Evolutionary conservation across 2,329 filamentous ascomycete species (phyloP).

Genomic region (Nannizzia gypsea): DNA sequence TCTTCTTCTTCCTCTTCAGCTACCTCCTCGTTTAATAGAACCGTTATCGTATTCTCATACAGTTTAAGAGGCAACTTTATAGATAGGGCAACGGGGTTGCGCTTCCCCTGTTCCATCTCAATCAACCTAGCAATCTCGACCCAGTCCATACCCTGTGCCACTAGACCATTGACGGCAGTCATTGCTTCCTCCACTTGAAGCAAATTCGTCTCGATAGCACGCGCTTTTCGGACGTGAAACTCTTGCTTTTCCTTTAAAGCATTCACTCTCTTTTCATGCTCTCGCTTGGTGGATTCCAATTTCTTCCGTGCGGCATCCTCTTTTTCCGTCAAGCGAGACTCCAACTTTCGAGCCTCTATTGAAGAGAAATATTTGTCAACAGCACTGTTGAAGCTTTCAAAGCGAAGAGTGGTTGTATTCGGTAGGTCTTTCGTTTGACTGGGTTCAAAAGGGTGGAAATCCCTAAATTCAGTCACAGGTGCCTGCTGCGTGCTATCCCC

Average conservation of each 20-base stretch:
- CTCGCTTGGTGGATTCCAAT: conserved; percentile 68
- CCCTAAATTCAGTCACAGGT: conserved; percentile 52
- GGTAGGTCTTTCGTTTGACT: conserved; percentile 62
- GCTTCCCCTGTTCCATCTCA: conserved; percentile 67
- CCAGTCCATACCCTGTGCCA: conserved; percentile 96
- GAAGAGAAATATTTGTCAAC: conserved; percentile 97
- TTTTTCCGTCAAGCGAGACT: conserved; percentile 68
- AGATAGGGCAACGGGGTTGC: conserved; percentile 74
- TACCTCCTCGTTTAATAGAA: conserved; percentile 62
- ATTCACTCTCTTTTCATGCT: conserved; percentile 75
- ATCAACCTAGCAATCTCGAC: conserved; percentile 78
- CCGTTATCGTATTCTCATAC: conserved; percentile 75
- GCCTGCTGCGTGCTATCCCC: conserved; percentile 5
- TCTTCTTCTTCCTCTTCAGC: conserved; percentile 48
- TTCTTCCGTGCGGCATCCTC: conserved; percentile 73
- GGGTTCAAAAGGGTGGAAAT: conserved; percentile 88
- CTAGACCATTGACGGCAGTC: conserved; percentile 81
- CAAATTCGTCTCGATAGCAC: conserved; percentile 79
- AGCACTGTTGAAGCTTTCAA: conserved; percentile 78
- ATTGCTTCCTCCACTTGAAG: conserved; percentile 87
- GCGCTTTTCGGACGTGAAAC: conserved; percentile 75
- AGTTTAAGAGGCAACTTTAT: conserved; percentile 82
- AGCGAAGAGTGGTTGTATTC: conserved; percentile 57
- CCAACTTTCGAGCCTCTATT: conserved; percentile 82
- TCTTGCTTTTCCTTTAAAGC: conserved; percentile 71